Base-by-base conservation (phyloP, 2,329 filamentous ascomycete genomes). In the Penicillium oxalicum region DNA sequence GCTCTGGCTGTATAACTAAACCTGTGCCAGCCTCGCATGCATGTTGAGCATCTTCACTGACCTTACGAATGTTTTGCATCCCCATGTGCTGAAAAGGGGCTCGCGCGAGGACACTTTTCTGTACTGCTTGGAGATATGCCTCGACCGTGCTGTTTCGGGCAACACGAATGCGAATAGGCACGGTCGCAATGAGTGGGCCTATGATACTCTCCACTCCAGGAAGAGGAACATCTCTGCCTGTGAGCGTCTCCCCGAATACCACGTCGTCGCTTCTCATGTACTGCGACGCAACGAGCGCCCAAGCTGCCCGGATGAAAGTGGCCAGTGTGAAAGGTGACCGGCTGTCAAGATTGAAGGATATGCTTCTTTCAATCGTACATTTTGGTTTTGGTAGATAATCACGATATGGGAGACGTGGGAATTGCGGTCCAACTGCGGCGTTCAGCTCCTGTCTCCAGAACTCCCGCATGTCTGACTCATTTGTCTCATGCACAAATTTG, bases 171-270 rank as follows among this genome's bases (percentile, higher is more conserved):
- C 74, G 73, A 24, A 77, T 62, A 2, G 75, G 75, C 1, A 77
- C 65, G 0, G 75, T 77, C 3, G 74, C 73, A 44, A 76, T 74
- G 53, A 76, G 63, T 1, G 75, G 75, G 1, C 74, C 75, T 41
- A 74, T 68, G 32, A 78, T 77, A 13, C 69, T 60, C 52, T 77
- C 75, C 25, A 77, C 71, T 2, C 70, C 73, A 4, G 66, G 56
- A 0, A 77, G 49, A 1, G 72, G 51, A 46, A 73, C 70, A 12
- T 75, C 72, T 29, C 75, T 72, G 32, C 75, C 75, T 3, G 72
- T 76, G 9, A 77, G 66, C 0, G 74, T 77, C 54, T 76, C 74
- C 1, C 74, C 75, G 52, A 77, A 77, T 0, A 77, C 63, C 18
- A 77, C 66, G 53, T 77, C 74, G 18, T 71, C 60, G 37, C 67